Conservation (phyloP, 2,329 filamentous ascomycete genomes). For the Colletotrichum musae region DNA sequence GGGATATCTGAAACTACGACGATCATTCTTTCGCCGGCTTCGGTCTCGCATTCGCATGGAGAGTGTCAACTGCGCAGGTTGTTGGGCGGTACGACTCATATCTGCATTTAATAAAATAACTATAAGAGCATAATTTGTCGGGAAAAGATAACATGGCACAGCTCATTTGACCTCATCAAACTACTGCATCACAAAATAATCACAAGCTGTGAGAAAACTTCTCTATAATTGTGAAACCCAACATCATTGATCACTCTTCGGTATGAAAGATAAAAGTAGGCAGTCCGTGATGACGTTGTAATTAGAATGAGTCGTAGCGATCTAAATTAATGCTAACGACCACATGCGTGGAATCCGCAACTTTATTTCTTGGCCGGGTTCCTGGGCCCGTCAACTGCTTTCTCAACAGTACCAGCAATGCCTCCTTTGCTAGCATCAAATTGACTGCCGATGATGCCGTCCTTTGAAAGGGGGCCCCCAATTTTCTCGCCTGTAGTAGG, state of each 20-base stretch:
- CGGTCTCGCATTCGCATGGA: neutral
- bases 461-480: slow-evolving; percentile 31
- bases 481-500: slow-evolving; percentile 20
- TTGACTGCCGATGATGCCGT: slow-evolving; percentile 31
- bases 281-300: too few relatives aligned
- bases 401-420: slow-evolving; percentile 35
- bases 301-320: neutral
- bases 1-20: neutral
- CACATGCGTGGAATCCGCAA: neutral
- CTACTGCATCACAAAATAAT: too few relatives aligned
- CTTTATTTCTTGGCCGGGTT: slow-evolving; percentile 34
- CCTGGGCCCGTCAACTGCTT: slow-evolving; percentile 20
- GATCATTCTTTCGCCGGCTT: neutral
- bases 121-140: neutral
- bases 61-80: too few relatives aligned
- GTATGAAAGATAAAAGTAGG: too few relatives aligned
- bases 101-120: neutral
- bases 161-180: too few relatives aligned
- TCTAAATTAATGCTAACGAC: neutral
- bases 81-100: neutral
- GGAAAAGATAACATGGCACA: neutral
- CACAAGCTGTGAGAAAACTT: too few relatives aligned
- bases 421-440: slow-evolving; percentile 33
- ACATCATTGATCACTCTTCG: too few relatives aligned
- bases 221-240: too few relatives aligned